Evolutionary conservation across 179 eudicot genomes (phyloP).

Genomic region (Sideroxylon spinosum): DNA sequence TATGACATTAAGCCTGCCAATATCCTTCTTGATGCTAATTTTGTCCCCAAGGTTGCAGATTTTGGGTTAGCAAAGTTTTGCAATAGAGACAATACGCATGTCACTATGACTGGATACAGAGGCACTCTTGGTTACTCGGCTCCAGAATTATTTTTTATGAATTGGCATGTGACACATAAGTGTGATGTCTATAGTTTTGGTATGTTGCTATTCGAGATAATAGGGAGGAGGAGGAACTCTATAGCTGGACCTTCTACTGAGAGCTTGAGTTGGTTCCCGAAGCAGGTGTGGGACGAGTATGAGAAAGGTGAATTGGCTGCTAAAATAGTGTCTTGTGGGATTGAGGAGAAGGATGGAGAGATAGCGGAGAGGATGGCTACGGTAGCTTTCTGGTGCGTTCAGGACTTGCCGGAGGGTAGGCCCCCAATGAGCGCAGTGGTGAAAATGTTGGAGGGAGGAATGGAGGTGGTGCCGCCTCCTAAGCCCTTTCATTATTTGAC

Average conservation of each 20-base stretch:
- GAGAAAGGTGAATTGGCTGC: conserved; percentile 30
- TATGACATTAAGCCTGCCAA: conserved; percentile 60
- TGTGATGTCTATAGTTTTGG: conserved; percentile 59
- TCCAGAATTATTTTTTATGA: conserved; percentile 41
- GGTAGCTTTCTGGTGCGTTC: conserved; percentile 59
- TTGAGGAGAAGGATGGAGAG: conserved; percentile 32
- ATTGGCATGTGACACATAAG: conserved; percentile 42
- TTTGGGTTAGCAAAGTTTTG: conserved; percentile 51
- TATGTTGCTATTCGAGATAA: conserved; percentile 53
- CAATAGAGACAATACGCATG: conserved; percentile 37
- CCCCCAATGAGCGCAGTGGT: conserved; percentile 52
- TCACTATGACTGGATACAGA: conserved; percentile 36
- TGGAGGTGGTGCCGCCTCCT: conserved; percentile 21
- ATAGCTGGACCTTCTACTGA: conserved; percentile 16
- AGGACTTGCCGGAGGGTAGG: conserved; percentile 41
- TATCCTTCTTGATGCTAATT: conserved; percentile 36
- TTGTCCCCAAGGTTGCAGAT: conserved; percentile 50
- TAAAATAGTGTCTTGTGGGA: conserved; percentile 27
- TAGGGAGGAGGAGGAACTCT: conserved; percentile 47
- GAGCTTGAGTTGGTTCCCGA: conserved; percentile 46
- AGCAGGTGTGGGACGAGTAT: conserved; percentile 35
- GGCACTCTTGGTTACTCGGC: conserved; percentile 62
- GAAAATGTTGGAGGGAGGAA: conserved; percentile 49
- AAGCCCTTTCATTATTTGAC: conserved; percentile 13
- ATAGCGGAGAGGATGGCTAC: conserved; percentile 38